These are phyloP conservation scores for Aspergillus unguis DNA, from an alignment of 2,329 filamentous ascomycete species.

Conservation along the genomic window DNA sequence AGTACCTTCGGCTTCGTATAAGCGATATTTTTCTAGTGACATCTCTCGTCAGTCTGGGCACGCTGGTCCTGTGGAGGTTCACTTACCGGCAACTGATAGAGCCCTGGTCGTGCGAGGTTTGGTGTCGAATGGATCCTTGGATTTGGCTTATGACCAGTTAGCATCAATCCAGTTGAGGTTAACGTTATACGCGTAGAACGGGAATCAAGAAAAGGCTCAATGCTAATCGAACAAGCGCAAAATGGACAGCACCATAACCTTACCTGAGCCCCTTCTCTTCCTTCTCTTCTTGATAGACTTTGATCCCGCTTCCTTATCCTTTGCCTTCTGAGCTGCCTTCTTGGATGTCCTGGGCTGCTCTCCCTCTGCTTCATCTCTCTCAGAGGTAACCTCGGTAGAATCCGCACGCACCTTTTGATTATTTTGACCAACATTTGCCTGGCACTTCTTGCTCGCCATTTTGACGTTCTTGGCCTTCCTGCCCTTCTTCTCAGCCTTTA, in stretches of 20 bases:
- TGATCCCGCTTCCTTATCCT: neutral
- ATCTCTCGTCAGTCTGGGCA: neutral
- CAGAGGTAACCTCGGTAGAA: neutral
- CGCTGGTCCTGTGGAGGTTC: neutral
- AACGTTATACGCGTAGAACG: neutral
- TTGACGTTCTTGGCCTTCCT: conserved; percentile 22
- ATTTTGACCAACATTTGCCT: neutral
- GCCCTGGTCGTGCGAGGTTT: conserved; percentile 5
- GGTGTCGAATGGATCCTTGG: conserved; percentile 3
- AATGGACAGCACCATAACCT: neutral
- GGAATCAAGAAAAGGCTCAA: neutral
- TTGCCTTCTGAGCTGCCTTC: neutral
- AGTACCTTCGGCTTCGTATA: conserved; percentile 59
- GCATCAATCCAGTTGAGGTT: neutral
- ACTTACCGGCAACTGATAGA: neutral
- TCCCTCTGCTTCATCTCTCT: neutral
- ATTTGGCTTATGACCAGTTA: neutral
- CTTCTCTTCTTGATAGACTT: neutral
- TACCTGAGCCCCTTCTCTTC: neutral
- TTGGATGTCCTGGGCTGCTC: conserved; percentile 1
- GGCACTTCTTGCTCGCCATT: neutral
- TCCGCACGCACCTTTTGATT: neutral
- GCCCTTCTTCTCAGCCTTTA: conserved; percentile 25
- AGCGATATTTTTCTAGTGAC: conserved; percentile 55
- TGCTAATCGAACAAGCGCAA: neutral